phyloP scores from a whole-genome alignment of 805 yeast genomes.

The Candida germanica region DNA sequence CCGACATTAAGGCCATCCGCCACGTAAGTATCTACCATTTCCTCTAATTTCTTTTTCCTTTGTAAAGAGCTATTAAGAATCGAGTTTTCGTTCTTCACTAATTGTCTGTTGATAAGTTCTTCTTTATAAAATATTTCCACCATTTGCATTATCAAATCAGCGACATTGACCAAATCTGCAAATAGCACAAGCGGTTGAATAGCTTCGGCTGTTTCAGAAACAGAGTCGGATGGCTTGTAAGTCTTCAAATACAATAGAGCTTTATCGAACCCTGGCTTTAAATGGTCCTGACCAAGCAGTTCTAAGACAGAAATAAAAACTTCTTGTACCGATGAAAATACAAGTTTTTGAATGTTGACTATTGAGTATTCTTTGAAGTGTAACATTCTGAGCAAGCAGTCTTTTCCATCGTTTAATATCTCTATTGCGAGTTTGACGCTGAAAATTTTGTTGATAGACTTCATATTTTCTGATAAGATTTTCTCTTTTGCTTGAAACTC shows the following conservation, averaged over 20 bases:
- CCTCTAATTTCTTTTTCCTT: constrained; percentile 78
- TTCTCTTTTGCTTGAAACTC: constrained; percentile 81
- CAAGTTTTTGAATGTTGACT: constrained; percentile 29
- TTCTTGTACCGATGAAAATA: constrained; percentile 46
- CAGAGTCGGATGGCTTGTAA: constrained; percentile 57
- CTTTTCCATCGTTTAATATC: constrained; percentile 65
- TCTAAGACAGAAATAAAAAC: constrained; percentile 66
- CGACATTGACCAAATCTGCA: constrained; percentile 87
- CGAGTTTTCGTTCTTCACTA: constrained; percentile 70
- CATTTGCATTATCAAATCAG: constrained; percentile 91
- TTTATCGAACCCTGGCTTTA: constrained; percentile 79
- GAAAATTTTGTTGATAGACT: constrained; percentile 70
- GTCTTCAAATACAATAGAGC: constrained; percentile 69
- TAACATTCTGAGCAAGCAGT: constrained; percentile 56
- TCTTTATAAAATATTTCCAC: constrained; percentile 85
- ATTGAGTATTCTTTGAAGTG: constrained; percentile 32
- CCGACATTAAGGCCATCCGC: constrained; percentile 94
- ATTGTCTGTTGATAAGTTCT: constrained; percentile 58
- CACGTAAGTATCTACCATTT: constrained; percentile 77
- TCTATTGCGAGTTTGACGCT: constrained; percentile 77
- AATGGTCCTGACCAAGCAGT: constrained; percentile 66
- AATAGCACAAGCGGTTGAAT: constrained; percentile 87
- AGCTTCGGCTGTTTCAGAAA: constrained; percentile 23
- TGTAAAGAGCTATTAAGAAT: constrained; percentile 75
- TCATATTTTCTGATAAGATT: constrained; percentile 70